phyloP scores from a whole-genome alignment of 2,329 filamentous ascomycete genomes.

The Claviceps sp. region DNA sequence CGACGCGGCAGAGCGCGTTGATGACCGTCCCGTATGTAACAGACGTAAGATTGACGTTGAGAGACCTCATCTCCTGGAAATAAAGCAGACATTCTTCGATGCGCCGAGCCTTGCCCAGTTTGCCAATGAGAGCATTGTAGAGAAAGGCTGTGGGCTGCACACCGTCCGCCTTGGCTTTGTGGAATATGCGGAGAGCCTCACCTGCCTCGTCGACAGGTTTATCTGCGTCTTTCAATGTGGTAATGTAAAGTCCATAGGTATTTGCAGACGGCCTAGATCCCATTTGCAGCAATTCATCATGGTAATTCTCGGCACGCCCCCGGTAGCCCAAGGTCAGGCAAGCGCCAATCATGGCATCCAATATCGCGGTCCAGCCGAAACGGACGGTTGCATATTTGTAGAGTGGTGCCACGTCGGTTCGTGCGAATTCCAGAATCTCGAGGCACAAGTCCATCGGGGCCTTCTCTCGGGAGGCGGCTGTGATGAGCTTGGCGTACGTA shows the following conservation, averaged over 20 bases:
- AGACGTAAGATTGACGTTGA: conserved; percentile 87
- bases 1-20: conserved; percentile 92
- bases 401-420: conserved; percentile 73
- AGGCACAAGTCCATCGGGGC: conserved; percentile 70
- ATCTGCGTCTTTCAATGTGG: conserved; percentile 91
- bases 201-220: conserved; percentile 97
- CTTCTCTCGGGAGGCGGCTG: conserved; percentile 65
- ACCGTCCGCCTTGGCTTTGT: conserved; percentile 81
- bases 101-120: conserved; percentile 91
- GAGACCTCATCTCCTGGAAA: conserved; percentile 91
- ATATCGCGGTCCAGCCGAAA: conserved; percentile 91
- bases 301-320: conserved; percentile 68
- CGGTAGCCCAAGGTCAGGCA: conserved; percentile 76
- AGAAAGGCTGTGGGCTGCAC: conserved; percentile 94
- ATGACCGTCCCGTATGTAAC: conserved; percentile 98
- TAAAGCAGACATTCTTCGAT: conserved; percentile 98
- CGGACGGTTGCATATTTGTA: conserved; percentile 76
- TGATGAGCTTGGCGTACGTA: conserved; percentile 91
- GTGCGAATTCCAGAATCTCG: conserved; percentile 81
- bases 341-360: conserved; percentile 92
- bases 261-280: conserved; percentile 88
- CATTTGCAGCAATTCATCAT: conserved; percentile 83
- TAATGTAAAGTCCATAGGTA: conserved; percentile 97
- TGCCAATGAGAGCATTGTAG: conserved; percentile 96
- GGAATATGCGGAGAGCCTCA: conserved; percentile 94